These are phyloP conservation scores for Sphagnum magellanicum DNA, from an alignment of 228 moss, liverwort and hornwort genomes.

Conservation along the genomic window DNA sequence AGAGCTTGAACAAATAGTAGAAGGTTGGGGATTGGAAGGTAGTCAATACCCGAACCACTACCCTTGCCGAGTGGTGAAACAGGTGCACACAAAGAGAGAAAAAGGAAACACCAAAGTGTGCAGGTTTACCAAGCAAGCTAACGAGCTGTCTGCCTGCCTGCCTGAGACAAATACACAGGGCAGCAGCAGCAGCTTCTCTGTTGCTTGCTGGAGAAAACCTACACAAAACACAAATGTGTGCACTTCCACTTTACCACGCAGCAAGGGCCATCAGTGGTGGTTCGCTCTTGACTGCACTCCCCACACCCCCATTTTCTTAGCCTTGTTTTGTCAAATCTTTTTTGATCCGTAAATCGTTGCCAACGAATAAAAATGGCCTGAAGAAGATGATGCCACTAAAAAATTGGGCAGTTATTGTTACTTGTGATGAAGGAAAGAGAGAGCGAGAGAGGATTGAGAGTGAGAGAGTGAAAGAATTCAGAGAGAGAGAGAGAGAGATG, in stretches of 20 bases:
- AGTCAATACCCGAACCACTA: slow-evolving; percentile 99
- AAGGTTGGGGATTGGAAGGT: too few relatives aligned
- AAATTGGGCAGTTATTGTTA: slow-evolving; percentile 1
- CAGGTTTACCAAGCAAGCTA: too few relatives aligned
- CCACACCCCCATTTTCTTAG: slow-evolving; percentile 32
- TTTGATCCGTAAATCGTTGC: too few relatives aligned
- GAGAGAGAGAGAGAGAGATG: too few relatives aligned
- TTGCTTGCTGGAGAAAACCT: slow-evolving; percentile 9
- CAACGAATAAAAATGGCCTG: slow-evolving; percentile 6
- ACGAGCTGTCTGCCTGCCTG: too few relatives aligned
- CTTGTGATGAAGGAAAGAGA: too few relatives aligned
- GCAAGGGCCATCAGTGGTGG: slow-evolving; percentile 91
- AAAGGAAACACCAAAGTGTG: slow-evolving; percentile 16
- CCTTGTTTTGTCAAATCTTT: too few relatives aligned
- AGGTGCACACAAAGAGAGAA: slow-evolving; percentile 60
- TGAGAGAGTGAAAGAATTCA: too few relatives aligned
- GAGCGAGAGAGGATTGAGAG: too few relatives aligned
- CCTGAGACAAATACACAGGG: too few relatives aligned
- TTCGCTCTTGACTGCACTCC: slow-evolving; percentile 98
- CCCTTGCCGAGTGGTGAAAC: slow-evolving; percentile 94
- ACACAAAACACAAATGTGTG: slow-evolving; percentile 40
- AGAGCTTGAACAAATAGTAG: too few relatives aligned
- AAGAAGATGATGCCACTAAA: background rate
- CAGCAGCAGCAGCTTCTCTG: too few relatives aligned
- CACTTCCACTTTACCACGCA: slow-evolving; percentile 62